phyloP scores from a whole-genome alignment of 331 rosid genomes.

The Quercus tomentella region DNA sequence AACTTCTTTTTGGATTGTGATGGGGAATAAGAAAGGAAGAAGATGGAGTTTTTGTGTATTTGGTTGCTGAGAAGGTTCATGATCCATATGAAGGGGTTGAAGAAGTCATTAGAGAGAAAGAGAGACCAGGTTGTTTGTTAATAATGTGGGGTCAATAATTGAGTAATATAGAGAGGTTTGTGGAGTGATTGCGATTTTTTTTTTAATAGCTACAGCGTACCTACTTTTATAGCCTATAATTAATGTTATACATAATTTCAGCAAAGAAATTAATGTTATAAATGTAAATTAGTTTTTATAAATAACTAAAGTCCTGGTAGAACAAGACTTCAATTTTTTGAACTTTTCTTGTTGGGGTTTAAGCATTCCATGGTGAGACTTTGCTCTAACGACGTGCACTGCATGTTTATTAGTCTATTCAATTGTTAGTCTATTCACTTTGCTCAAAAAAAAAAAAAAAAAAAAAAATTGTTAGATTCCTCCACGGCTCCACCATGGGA shows the following conservation, averaged over 20 bases:
- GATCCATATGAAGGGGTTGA: constrained; percentile 39
- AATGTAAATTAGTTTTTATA: too few species aligned
- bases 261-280: too few species aligned
- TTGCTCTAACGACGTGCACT: neutral
- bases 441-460: too few species aligned
- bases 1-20: constrained; percentile 39
- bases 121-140: neutral
- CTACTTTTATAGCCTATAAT: neutral
- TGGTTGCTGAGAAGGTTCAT: constrained; percentile 13
- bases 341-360: too few species aligned
- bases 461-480: too few species aligned
- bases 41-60: neutral
- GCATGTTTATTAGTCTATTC: neutral
- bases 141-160: neutral
- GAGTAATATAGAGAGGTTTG: neutral
- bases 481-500: too few species aligned
- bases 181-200: neutral
- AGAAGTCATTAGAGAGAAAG: neutral
- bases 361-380: too few species aligned
- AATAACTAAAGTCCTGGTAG: too few species aligned
- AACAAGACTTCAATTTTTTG: too few species aligned
- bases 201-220: neutral
- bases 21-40: neutral
- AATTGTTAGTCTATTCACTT: too few species aligned
- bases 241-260: too few species aligned